Evolutionary conservation across 345 rosid species (phyloP).

Genomic region (Eucalyptus pauciflora): DNA sequence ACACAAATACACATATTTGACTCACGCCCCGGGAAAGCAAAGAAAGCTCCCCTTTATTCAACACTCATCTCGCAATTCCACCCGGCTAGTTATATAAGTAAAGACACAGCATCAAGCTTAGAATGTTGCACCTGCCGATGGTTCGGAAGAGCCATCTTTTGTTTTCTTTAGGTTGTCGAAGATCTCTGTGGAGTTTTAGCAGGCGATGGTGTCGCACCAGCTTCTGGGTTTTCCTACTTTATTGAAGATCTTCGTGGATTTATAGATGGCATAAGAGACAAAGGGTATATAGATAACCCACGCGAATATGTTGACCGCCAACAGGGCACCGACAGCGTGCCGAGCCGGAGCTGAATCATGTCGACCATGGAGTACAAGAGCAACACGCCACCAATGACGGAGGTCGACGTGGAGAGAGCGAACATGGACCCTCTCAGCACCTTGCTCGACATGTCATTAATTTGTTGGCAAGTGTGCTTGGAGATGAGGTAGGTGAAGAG

Average conservation of each 20-base stretch:
- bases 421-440: background rate
- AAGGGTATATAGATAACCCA: background rate
- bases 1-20: background rate
- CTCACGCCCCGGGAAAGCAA: too few species aligned
- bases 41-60: too few species aligned
- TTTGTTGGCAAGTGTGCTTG: too few species aligned
- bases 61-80: too few species aligned
- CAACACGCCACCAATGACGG: slow-evolving; percentile 10
- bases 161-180: too few species aligned
- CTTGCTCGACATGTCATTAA: background rate
- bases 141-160: too few species aligned
- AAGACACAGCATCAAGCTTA: too few species aligned
- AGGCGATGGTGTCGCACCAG: too few species aligned
- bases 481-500: background rate
- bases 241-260: too few species aligned
- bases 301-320: slow-evolving; percentile 6
- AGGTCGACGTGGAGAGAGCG: slow-evolving; percentile 1
- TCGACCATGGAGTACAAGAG: slow-evolving; percentile 11
- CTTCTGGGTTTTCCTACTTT: too few species aligned
- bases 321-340: slow-evolving; percentile 5
- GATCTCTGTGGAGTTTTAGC: too few species aligned
- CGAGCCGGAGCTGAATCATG: slow-evolving; percentile 21
- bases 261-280: background rate
- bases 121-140: too few species aligned
- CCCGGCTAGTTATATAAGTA: background rate